Evolutionary conservation across 1,284 basidiomycete species (phyloP).

Genomic region (Thelephora terrestris): DNA sequence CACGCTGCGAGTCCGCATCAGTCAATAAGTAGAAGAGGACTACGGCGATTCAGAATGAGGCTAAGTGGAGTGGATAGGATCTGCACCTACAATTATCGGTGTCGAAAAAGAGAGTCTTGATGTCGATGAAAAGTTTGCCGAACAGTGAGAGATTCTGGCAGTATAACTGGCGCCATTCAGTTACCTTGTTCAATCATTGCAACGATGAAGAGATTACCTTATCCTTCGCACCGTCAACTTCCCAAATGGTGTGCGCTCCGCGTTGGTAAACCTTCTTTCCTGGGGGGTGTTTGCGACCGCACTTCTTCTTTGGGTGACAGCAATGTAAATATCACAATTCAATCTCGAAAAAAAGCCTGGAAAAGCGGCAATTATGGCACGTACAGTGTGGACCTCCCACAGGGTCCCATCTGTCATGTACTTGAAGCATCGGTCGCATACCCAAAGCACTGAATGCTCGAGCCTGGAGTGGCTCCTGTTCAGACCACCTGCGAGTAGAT

Average conservation of each 20-base stretch:
- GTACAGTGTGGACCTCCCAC: conserved; percentile 70
- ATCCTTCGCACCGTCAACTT: conserved; percentile 82
- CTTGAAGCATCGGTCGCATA: conserved; percentile 94
- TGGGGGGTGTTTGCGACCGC: conserved; percentile 70
- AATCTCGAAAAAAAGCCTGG: conserved; percentile 7
- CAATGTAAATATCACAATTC: conserved; percentile 9
- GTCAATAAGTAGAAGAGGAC: conserved; percentile 93
- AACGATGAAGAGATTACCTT: conserved; percentile 46
- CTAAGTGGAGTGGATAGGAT: conserved; percentile 1
- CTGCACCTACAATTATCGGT: conserved; percentile 62
- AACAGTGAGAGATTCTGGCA: conserved; percentile 94
- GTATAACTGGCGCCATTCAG: conserved; percentile 55
- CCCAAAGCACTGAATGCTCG: conserved; percentile 57
- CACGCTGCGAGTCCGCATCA: conserved; percentile 64
- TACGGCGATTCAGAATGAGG: conserved; percentile 19
- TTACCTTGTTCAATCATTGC: conserved; percentile 3
- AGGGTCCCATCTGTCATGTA: conserved; percentile 74
- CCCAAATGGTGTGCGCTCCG: conserved; percentile 89
- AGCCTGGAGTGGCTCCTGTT: conserved; percentile 36
- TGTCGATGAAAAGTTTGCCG: conserved; percentile 98
- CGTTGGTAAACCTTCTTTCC: conserved; percentile 87
- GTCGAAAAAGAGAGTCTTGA: conserved; percentile 96
- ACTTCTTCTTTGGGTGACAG: conserved; percentile 46
- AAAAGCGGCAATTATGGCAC: conserved; percentile 17
- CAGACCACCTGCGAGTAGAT: conserved; percentile 56